A percentile compares a stretch with the other conserved stretches of the same genome.
Conservation (phyloP, 805 yeast genomes). For the Yarrowia divulgata region DNA sequence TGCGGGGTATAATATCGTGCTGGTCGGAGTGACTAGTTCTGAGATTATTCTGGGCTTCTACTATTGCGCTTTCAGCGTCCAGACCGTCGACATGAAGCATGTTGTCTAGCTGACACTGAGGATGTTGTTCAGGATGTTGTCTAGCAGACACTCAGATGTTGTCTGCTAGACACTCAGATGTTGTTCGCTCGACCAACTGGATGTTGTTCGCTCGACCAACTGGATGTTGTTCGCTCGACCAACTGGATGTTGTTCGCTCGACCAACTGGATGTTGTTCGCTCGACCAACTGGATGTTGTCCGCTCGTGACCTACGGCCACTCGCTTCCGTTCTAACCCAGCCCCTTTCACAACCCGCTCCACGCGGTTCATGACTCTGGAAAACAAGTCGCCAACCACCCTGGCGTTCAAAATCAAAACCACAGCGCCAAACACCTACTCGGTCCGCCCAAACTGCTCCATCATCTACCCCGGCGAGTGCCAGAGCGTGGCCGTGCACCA, state of each 20-base stretch:
- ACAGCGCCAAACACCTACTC: constrained; percentile 96
- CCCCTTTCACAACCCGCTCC: constrained; percentile 37
- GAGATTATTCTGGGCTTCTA: not conserved
- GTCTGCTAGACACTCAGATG: too few species aligned
- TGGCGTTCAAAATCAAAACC: constrained; percentile 95
- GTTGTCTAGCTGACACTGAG: too few species aligned
- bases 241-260: too few species aligned
- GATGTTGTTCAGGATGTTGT: too few species aligned
- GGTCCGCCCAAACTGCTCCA: constrained; percentile 93
- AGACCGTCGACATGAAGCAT: too few species aligned
- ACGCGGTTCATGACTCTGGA: constrained; percentile 39
- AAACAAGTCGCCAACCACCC: constrained; percentile 48
- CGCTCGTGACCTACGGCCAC: not conserved
- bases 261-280: too few species aligned
- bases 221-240: too few species aligned
- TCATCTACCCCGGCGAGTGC: constrained; percentile 75
- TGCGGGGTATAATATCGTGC: constrained; percentile 5
- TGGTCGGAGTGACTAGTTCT: not conserved
- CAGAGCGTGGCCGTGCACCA: constrained; percentile 79
- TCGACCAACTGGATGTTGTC: not conserved
- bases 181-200: too few species aligned
- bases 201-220: too few species aligned
- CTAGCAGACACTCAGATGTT: too few species aligned
- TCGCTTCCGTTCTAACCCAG: constrained; percentile 20
- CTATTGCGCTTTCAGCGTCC: too few species aligned